Conservation (phyloP, 2,329 filamentous ascomycete species). For the Pyrenophora seminiperda region DNA sequence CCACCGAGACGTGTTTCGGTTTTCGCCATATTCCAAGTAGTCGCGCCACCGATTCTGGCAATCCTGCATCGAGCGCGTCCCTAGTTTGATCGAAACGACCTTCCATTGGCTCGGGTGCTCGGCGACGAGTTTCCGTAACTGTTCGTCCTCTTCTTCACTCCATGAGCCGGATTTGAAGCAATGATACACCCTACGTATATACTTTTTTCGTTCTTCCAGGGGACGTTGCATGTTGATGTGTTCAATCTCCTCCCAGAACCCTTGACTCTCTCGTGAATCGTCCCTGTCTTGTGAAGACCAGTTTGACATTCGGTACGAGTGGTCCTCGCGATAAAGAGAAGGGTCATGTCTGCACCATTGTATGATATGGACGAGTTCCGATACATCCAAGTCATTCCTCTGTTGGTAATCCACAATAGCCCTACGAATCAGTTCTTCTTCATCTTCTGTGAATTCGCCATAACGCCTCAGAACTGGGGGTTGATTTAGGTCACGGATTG, state of each 20-base stretch:
- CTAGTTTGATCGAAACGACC: slow-evolving; percentile 61
- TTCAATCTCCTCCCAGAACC: slow-evolving; percentile 43
- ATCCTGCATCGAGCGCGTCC: slow-evolving; percentile 69
- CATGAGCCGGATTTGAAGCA: slow-evolving; percentile 68
- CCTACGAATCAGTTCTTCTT: slow-evolving; percentile 32
- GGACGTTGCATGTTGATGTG: slow-evolving; percentile 42
- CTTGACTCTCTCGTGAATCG: slow-evolving; percentile 18
- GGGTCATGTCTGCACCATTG: slow-evolving; percentile 18
- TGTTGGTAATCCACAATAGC: slow-evolving; percentile 29
- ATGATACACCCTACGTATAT: slow-evolving; percentile 67
- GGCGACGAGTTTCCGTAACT: slow-evolving; percentile 56
- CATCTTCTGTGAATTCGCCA: slow-evolving; percentile 28
- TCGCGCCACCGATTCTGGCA: slow-evolving; percentile 73
- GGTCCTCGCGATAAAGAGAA: not conserved
- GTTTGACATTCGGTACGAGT: not conserved
- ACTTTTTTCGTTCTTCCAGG: slow-evolving; percentile 43
- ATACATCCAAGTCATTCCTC: slow-evolving; percentile 17
- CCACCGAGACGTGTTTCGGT: slow-evolving; percentile 63
- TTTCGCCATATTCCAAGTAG: slow-evolving; percentile 64
- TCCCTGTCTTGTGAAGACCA: slow-evolving; percentile 3
- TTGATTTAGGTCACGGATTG: slow-evolving; percentile 13
- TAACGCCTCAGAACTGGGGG: slow-evolving; percentile 20
- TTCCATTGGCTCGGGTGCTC: slow-evolving; percentile 64
- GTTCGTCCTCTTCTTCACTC: slow-evolving; percentile 63
- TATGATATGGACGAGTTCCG: slow-evolving; percentile 29